Percentiles rank a stretch among this genome's conserved stretches.
Evolutionary conservation across 345 rosid species (phyloP).

Genomic region (Rubroshorea leprosula): DNA sequence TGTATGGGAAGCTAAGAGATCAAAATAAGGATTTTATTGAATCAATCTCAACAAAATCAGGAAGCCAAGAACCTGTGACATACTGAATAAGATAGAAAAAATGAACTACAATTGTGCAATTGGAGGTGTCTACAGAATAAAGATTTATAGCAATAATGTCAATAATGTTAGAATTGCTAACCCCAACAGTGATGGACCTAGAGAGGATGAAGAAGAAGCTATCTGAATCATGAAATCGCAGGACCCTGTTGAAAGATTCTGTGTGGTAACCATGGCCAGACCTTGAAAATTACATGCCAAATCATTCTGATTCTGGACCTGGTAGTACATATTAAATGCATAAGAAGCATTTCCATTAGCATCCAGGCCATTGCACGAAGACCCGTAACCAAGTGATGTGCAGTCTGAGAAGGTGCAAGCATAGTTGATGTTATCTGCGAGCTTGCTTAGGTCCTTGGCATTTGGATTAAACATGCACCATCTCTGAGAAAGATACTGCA

Average conservation of each 20-base stretch:
- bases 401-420: constrained; percentile 68
- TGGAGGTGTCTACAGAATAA: constrained; percentile 6
- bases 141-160: constrained; percentile 8
- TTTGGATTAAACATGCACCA: constrained; percentile 79
- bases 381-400: constrained; percentile 58
- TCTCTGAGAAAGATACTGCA: constrained; percentile 50
- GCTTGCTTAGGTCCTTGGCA: constrained; percentile 55
- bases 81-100: not conserved
- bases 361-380: constrained; percentile 58
- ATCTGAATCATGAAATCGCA: constrained; percentile 64
- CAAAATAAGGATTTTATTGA: constrained; percentile 4
- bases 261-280: constrained; percentile 37
- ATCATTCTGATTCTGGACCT: constrained; percentile 57
- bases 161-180: not conserved
- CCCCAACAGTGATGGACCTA: constrained; percentile 1
- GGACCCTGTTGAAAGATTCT: constrained; percentile 57
- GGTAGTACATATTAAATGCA: constrained; percentile 72
- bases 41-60: constrained; percentile 1
- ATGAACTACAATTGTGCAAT: not conserved
- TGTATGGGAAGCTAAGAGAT: no score
- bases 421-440: constrained; percentile 53
- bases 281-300: constrained; percentile 63
- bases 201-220: constrained; percentile 18
- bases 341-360: constrained; percentile 57
- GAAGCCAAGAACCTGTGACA: constrained; percentile 3